Base-by-base conservation (phyloP, 2,329 filamentous ascomycete species). In the Trichoderma pleuroti region DNA sequence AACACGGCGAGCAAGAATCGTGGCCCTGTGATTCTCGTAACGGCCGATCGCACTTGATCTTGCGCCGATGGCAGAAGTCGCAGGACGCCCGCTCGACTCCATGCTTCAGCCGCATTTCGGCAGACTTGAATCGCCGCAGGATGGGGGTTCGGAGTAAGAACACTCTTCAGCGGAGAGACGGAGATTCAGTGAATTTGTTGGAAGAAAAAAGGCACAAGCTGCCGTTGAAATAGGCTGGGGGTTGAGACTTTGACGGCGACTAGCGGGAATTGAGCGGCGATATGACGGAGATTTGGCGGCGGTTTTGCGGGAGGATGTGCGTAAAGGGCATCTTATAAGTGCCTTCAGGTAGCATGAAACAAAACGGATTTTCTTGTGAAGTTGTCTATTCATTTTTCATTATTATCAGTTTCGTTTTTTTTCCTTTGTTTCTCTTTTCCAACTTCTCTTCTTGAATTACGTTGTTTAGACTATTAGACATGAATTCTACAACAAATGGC, bases 281-380 rank as follows among this genome's bases (percentile, higher is more conserved):
- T 67, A 59, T 59, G 26, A 59, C 64, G 61, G 61, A 49, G 61
- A 52, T 64, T 64, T 64, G 46, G 61, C 61, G 64, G 64, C 52
- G n/a, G 36, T 67, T 59, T 59, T 18, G 36, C 21, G 46, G 46
- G 16, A 39, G 21, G 28, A 14, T 11, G 6, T 9, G 11, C 18
- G 7, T 3, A 3, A 6, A 21, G 16, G 11, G 1, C 11, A 11
- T 18, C 10, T 9, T n/a, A 21, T 24, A 60, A 24, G 21, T 60
- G n/a, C n/a, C 11, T 52, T 24, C 21, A 11, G 14, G 57, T 5
- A 39, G 32, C n/a, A 60, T 36, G 16, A 14, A 34, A 52, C 8
- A 52, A 26, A 36, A 10, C 21, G 9, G 52, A 18, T 8, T 24
- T 10, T 24, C 14, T 24, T 28, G 46, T 26, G 34, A 5, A 36